A percentile compares a stretch with the other conserved stretches of the same genome.
phyloP scores from a whole-genome alignment of 176 grass and related monocot species.

The Bothriochloa decipiens region DNA sequence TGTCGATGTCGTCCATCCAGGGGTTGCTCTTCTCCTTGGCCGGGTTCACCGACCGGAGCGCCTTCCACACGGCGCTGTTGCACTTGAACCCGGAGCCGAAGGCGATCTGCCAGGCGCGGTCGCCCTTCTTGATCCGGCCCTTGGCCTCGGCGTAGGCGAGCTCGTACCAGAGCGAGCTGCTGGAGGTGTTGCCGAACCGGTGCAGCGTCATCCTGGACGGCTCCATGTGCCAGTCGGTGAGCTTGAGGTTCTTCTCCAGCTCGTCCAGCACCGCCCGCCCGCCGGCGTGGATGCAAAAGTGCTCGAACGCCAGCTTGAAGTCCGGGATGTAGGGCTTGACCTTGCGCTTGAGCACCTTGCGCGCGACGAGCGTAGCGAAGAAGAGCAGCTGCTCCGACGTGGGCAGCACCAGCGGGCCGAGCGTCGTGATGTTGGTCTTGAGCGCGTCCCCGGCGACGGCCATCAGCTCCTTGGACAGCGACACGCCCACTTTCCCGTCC shows the following conservation, averaged over 20 bases:
- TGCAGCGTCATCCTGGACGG: slow-evolving; percentile 74
- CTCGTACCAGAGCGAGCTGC: slow-evolving; percentile 80
- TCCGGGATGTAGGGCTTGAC: slow-evolving; percentile 70
- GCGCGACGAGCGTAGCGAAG: slow-evolving; percentile 51
- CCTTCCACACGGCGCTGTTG: slow-evolving; percentile 74
- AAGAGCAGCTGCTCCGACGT: slow-evolving; percentile 64
- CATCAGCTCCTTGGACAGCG: slow-evolving; percentile 67
- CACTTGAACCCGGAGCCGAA: slow-evolving; percentile 74
- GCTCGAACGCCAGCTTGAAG: slow-evolving; percentile 78
- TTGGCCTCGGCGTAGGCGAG: slow-evolving; percentile 70
- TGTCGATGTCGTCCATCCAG: slow-evolving; percentile 50
- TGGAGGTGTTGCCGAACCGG: slow-evolving; percentile 74
- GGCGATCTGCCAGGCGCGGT: slow-evolving; percentile 67
- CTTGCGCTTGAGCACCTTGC: slow-evolving; percentile 44
- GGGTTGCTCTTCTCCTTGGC: slow-evolving; percentile 46
- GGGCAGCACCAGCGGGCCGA: slow-evolving; percentile 57
- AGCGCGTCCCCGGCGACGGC: slow-evolving; percentile 58
- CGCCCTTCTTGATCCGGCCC: slow-evolving; percentile 59
- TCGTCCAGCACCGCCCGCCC: slow-evolving; percentile 61
- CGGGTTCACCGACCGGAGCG: slow-evolving; percentile 56
- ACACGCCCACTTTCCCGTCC: slow-evolving; percentile 39
- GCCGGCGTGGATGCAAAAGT: slow-evolving; percentile 79
- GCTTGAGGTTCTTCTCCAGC: slow-evolving; percentile 59
- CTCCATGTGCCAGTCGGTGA: slow-evolving; percentile 71
- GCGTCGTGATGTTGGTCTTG: slow-evolving; percentile 65